Conservation (phyloP, 768 basidiomycete genomes). For the Leccinum rimulosum region DNA sequence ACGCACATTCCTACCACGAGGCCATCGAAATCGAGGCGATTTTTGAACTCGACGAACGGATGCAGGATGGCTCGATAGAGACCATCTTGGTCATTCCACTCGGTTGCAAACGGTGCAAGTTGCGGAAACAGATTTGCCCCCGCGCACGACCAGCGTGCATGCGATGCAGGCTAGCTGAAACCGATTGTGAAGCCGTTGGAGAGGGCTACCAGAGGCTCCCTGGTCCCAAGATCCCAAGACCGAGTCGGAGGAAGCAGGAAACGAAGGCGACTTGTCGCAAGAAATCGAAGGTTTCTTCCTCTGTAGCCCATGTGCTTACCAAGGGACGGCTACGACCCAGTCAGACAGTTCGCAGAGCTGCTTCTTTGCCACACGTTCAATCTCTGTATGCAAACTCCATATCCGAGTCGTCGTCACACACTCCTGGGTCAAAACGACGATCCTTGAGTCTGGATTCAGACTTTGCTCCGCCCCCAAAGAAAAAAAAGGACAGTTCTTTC, state of each 20-base stretch:
- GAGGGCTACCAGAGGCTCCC: slow-evolving; percentile 25
- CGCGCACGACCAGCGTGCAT: slow-evolving; percentile 24
- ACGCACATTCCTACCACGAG: slow-evolving; percentile 18
- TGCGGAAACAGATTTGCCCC: slow-evolving; percentile 19
- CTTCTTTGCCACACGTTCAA: not conserved
- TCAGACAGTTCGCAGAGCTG: not conserved
- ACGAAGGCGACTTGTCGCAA: not conserved
- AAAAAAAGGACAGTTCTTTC: not conserved
- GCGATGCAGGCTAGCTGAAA: slow-evolving; percentile 18
- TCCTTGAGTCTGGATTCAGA: slow-evolving; percentile 12
- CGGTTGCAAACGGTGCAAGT: slow-evolving; percentile 18
- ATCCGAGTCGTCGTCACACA: not conserved
- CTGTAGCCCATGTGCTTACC: not conserved
- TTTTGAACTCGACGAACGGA: slow-evolving; percentile 26
- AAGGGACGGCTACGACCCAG: not conserved
- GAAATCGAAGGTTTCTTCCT: not conserved
- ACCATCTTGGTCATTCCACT: slow-evolving; percentile 24
- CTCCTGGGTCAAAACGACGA: slow-evolving; percentile 15
- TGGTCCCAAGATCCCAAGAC: slow-evolving; percentile 15
- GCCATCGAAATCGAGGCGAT: slow-evolving; percentile 21
- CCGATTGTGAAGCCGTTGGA: not conserved
- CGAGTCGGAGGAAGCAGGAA: not conserved
- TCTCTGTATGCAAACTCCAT: not conserved
- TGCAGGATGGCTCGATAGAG: slow-evolving; percentile 4
- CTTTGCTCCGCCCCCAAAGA: slow-evolving; percentile 7